Conservation (phyloP, 2,329 filamentous ascomycete species). For the Hypocrella siamensis region DNA sequence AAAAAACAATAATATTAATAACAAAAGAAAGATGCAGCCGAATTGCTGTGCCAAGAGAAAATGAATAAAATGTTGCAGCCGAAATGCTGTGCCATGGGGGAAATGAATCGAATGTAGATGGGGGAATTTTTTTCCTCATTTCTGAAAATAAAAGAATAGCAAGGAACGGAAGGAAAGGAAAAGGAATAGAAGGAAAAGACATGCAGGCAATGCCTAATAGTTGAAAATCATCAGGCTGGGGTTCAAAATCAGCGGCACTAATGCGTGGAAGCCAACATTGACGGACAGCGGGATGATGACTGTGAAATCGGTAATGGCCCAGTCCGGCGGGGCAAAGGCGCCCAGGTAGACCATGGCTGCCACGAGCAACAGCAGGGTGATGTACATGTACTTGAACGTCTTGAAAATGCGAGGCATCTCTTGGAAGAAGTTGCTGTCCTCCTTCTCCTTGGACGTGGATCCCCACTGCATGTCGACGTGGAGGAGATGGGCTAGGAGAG, state of each 20-base stretch:
- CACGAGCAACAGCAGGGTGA: constrained; percentile 30
- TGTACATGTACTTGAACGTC: constrained; percentile 35
- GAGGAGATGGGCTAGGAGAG: constrained; percentile 26
- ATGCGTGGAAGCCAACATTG: constrained; percentile 22
- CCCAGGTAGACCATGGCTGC: constrained; percentile 31
- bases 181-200: not conserved
- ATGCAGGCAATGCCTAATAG: too few relatives aligned
- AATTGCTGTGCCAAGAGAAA: too few relatives aligned
- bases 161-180: not conserved
- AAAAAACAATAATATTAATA: too few relatives aligned
- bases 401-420: constrained; percentile 38
- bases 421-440: constrained; percentile 38
- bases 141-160: not conserved
- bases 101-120: too few relatives aligned
- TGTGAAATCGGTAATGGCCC: constrained; percentile 41
- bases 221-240: constrained; percentile 39
- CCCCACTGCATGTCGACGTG: constrained; percentile 31
- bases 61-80: too few relatives aligned
- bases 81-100: too few relatives aligned
- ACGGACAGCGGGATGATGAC: constrained; percentile 41
- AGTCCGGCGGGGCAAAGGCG: constrained; percentile 31
- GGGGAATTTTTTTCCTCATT: too few relatives aligned
- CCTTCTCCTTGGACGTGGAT: constrained; percentile 42
- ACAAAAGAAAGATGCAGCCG: too few relatives aligned
- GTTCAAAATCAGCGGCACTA: constrained; percentile 43